Evolutionary conservation across 768 basidiomycete species (phyloP), one percentile per base, ranked within the genome.

Genomic region (Coprinellus micaceus): DNA sequence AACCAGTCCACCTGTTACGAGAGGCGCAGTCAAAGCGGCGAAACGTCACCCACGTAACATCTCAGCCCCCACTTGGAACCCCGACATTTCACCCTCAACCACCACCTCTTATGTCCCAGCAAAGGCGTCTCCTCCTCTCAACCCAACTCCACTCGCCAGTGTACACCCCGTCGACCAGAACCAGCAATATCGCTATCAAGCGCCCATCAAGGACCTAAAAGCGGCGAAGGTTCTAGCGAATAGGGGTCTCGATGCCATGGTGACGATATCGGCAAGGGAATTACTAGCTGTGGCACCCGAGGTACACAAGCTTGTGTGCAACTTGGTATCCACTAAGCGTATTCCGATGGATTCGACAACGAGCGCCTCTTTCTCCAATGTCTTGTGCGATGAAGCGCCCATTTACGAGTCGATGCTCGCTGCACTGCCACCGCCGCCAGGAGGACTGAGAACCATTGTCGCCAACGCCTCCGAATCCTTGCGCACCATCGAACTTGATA

Each of bases 401-500:
- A n/a, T n/a, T n/a, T n/a, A n/a, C 2, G 37, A 30, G 7, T n/a
- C 53, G 2, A 37, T 59, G 9, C 28, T 54, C 9, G 53, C 46
- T 19, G 11, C 19, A 6, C 22, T 46, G 1, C 33, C 40, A n/a
- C 2, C 26, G 44, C 45, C n/a, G 29, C 26, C 7, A 15, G 2
- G 26, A 30, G 48, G 39, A 3, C 17, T 63, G 2, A n/a, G n/a
- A n/a, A n/a, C n/a, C n/a, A 50, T 63, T 4, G 54, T 58, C 0
- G 61, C 63, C 0, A 57, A 58, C 7, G 52, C 60, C n/a, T 44
- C 49, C 17, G 61, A 63, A 28, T 44, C 58, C 4, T 57, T 66
- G 0, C 26, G 60, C 10, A 58, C 58, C 1, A 48, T 66, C 10
- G 56, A 58, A 33, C 39, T 61, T 0, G 39, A 40, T 11, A 21